Conservation (phyloP, 768 basidiomycete species). For the Lyophyllum atratum region DNA sequence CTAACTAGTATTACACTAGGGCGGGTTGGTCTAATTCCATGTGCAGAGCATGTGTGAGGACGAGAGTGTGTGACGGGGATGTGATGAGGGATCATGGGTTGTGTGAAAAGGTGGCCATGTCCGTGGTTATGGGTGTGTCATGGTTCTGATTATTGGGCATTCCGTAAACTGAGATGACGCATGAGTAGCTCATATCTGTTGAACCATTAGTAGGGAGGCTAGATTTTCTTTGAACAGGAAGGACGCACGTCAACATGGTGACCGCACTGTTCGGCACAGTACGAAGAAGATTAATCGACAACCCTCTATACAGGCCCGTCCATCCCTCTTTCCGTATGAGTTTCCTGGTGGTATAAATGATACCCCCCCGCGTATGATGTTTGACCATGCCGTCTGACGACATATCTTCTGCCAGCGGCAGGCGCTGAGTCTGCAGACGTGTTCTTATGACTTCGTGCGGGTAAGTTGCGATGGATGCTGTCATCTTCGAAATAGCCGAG, state of each 20-base stretch:
- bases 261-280: constrained; percentile 97
- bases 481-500: constrained; percentile 94
- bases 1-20: neutral
- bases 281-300: constrained; percentile 91
- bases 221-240: neutral
- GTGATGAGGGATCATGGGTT: neutral
- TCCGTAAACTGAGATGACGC: constrained; percentile 48
- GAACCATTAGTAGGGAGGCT: neutral
- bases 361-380: constrained; percentile 57
- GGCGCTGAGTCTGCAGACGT: constrained; percentile 85
- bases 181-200: constrained; percentile 54
- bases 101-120: neutral
- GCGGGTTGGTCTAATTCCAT: neutral
- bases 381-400: constrained; percentile 66
- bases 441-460: constrained; percentile 99
- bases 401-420: constrained; percentile 59
- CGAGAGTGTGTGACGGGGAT: neutral
- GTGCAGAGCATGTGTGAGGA: neutral
- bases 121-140: neutral
- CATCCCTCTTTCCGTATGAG: constrained; percentile 85
- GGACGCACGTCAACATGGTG: constrained; percentile 88
- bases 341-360: constrained; percentile 70
- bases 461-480: constrained; percentile 93
- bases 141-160: constrained; percentile 11
- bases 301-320: constrained; percentile 87